Evolutionary conservation across 2,329 filamentous ascomycete genomes (phyloP).

Genomic region (Talaromyces amestolkiae): DNA sequence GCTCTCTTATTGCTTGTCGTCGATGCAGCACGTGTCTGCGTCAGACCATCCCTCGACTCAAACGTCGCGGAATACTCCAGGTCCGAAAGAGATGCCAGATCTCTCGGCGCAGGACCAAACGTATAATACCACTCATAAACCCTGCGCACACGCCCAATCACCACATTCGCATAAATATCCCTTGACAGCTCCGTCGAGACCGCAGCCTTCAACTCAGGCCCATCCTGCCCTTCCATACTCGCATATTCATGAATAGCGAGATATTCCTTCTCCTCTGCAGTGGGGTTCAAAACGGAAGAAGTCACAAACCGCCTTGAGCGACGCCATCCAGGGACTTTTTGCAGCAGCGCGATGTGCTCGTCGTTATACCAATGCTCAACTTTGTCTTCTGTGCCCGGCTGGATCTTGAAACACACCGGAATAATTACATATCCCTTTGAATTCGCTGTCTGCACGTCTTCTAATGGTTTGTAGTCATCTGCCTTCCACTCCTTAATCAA

Average conservation of each 20-base stretch:
- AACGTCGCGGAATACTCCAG: conserved; percentile 52
- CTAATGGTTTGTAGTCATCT: conserved; percentile 58
- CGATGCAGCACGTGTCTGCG: conserved; percentile 53
- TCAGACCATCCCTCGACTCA: conserved; percentile 55
- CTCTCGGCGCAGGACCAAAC: conserved; percentile 71
- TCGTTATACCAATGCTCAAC: conserved; percentile 69
- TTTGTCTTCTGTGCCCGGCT: conserved; percentile 57
- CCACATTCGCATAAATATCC: conserved; percentile 58
- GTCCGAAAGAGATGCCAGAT: conserved; percentile 58
- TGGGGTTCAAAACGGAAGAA: conserved; percentile 58
- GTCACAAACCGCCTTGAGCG: conserved; percentile 70
- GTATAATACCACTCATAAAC: conserved; percentile 73
- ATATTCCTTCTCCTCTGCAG: conserved; percentile 52
- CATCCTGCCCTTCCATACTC: conserved; percentile 64
- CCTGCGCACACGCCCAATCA: conserved; percentile 57
- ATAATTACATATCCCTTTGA: conserved; percentile 61
- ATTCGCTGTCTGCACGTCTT: conserved; percentile 48
- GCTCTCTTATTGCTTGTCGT: conserved; percentile 42
- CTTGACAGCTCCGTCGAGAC: conserved; percentile 61
- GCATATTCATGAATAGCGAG: conserved; percentile 72
- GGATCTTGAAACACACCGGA: conserved; percentile 58
- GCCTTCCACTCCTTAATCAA: conserved; percentile 57
- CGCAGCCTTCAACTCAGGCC: conserved; percentile 62
- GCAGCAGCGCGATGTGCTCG: conserved; percentile 69
- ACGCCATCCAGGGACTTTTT: conserved; percentile 75